phyloP scores from a whole-genome alignment of 208 protist species.

The Paratrypanosoma confusum region DNA sequence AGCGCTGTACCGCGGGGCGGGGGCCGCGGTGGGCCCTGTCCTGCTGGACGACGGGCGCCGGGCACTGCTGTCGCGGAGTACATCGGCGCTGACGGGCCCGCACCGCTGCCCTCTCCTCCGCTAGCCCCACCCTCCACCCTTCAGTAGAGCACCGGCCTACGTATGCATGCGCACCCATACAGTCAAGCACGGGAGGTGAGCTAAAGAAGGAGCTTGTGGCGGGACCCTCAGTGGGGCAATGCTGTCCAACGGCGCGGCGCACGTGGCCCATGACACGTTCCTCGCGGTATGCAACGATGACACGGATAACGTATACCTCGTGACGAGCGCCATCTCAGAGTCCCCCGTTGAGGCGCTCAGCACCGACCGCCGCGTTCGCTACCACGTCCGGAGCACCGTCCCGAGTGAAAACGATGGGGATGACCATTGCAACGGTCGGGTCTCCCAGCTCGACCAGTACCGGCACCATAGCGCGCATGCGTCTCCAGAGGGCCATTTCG shows the following conservation, averaged over 20 bases:
- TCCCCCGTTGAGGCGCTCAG: constrained; percentile 22
- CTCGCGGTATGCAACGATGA: constrained; percentile 29
- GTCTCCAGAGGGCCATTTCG: constrained; percentile 29
- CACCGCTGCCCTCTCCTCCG: too few species aligned
- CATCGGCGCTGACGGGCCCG: too few species aligned
- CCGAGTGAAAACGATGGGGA: not conserved
- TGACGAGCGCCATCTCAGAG: constrained; percentile 41
- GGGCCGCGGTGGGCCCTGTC: too few species aligned
- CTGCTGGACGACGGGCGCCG: too few species aligned
- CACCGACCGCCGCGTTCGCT: constrained; percentile 20
- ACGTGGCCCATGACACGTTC: constrained; percentile 80
- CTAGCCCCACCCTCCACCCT: too few species aligned
- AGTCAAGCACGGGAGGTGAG: too few species aligned
- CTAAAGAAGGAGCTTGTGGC: too few species aligned
- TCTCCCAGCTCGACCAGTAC: not conserved
- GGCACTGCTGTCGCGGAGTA: too few species aligned
- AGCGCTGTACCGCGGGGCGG: too few species aligned
- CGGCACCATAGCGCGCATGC: constrained; percentile 37
- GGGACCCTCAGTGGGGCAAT: too few species aligned
- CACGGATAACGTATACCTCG: constrained; percentile 30
- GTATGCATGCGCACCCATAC: too few species aligned
- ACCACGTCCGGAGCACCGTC: not conserved
- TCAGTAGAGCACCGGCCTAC: too few species aligned
- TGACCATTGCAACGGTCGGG: not conserved
- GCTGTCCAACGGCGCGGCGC: constrained; percentile 66